Conservation (phyloP, 2,329 filamentous ascomycete genomes). For the Trichoderma atrobrunneum region DNA sequence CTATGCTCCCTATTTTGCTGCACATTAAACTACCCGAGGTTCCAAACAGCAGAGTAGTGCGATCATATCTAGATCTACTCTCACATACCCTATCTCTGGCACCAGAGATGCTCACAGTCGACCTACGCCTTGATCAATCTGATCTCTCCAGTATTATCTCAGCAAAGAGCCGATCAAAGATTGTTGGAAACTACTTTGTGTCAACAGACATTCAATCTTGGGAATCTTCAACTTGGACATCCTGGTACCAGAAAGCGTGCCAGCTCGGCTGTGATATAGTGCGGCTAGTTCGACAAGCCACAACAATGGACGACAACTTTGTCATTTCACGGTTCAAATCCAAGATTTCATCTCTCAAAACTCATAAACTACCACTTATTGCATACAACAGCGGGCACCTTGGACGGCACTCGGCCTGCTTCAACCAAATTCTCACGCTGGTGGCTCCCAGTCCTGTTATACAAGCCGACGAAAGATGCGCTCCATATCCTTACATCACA, state of each 20-base stretch:
- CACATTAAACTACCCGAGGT: constrained; percentile 7
- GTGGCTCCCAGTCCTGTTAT: not conserved
- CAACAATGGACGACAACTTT: constrained; percentile 6
- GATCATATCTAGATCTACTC: constrained; percentile 3
- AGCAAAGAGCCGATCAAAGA: constrained; percentile 2
- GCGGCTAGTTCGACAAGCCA: not conserved
- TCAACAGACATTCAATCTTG: constrained; percentile 11
- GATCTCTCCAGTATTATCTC: not conserved
- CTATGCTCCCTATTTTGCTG: not conserved
- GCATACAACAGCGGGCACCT: constrained; percentile 1
- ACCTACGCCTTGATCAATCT: not conserved
- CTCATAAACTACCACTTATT: not conserved
- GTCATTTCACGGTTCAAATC: not conserved
- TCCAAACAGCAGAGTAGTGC: not conserved
- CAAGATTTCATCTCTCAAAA: not conserved
- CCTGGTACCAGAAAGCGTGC: constrained; percentile 11
- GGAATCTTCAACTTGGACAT: constrained; percentile 1
- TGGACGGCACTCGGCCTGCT: constrained; percentile 1
- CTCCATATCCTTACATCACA: not conserved
- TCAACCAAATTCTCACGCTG: constrained; percentile 8
- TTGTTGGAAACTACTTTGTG: constrained; percentile 2
- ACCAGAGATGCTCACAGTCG: constrained; percentile 11
- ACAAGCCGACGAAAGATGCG: not conserved
- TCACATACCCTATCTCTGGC: not conserved
- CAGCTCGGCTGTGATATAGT: constrained; percentile 8